Evolutionary conservation across 208 protist species (phyloP), one percentile per base, ranked within the genome.

Genomic region (Naegleria lovaniensis): DNA sequence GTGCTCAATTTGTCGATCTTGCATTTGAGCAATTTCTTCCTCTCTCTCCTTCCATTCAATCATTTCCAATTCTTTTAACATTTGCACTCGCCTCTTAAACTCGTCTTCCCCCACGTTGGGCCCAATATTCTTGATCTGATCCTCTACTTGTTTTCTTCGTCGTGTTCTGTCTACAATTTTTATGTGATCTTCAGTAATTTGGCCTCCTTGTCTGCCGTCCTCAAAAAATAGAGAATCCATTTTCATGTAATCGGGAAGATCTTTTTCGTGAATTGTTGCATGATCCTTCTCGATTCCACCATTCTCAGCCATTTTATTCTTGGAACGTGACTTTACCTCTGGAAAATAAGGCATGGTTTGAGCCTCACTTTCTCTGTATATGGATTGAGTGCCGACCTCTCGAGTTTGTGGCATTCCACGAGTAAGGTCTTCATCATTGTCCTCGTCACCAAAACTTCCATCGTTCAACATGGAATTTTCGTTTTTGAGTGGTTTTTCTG

Each of bases 311-410:
- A 29, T 67, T 29, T 2, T 67, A 1, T 67, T 67, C 19, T 15
- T 29, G 11, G 55, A 67, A 3, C 1, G 1, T 67, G 11, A 29
- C 22, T 13, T 67, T 15, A 67, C 55, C 19, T 15, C 19, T 22
- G 55, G 55, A 13, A 67, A 67, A 13, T 67, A 87, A 29, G 83
- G 83, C 40, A 40, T 38, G 11, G 83, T 87, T 87, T 87, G 83
- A 52, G 40, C 38, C 11, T 87, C 83, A 51, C 29, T 87, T 87
- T 87, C 83, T 87, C 83, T 87, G 29, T 87, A 87, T 16, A 40
- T 38, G 11, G 83, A 87, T 48, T 87, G 83, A 7, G 83, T 87
- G 6, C 36, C 15, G 0, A 39, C 83, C 6, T 87, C 83, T 51
- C 83, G 16, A 84, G 33, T 84, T 16, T 0, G 16, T 84, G 76